These are phyloP conservation scores for Stachybotrys chlorohalonatus DNA, from an alignment of 2,329 filamentous ascomycete genomes.

Conservation along the genomic window DNA sequence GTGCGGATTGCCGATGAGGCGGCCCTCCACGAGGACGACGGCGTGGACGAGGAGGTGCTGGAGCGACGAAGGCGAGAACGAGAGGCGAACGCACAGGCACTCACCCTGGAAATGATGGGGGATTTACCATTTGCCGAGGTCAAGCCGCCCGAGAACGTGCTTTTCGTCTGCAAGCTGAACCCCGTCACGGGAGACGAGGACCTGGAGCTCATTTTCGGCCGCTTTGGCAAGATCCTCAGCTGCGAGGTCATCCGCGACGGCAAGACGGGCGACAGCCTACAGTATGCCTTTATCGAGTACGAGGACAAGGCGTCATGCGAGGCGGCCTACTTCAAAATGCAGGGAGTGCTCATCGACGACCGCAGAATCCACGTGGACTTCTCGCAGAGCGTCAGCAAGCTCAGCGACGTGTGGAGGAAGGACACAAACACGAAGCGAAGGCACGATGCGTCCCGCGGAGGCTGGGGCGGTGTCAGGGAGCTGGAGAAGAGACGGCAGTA, in stretches of 20 bases:
- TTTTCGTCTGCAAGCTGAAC: constrained; percentile 98
- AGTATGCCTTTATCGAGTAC: constrained; percentile 97
- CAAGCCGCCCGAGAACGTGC: constrained; percentile 90
- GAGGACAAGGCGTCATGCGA: constrained; percentile 89
- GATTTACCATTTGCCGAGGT: constrained; percentile 96
- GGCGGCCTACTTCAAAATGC: constrained; percentile 97
- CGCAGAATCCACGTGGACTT: constrained; percentile 98
- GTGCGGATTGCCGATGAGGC: constrained; percentile 89
- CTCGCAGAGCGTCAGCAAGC: constrained; percentile 82
- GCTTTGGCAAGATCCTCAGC: constrained; percentile 88
- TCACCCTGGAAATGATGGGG: constrained; percentile 96
- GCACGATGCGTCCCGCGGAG: constrained; percentile 50
- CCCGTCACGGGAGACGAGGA: constrained; percentile 94
- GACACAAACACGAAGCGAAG: constrained; percentile 74
- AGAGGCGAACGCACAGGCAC: constrained; percentile 84
- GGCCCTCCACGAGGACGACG: constrained; percentile 63
- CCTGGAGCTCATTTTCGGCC: constrained; percentile 89
- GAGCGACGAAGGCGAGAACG: constrained; percentile 77
- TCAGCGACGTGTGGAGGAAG: constrained; percentile 83
- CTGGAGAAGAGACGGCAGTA: constrained; percentile 91
- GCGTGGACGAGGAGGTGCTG: constrained; percentile 64
- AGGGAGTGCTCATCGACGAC: constrained; percentile 92
- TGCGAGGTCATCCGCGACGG: constrained; percentile 95
- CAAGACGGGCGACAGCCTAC: constrained; percentile 86
- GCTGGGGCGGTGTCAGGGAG: constrained; percentile 83